phyloP scores from a whole-genome alignment of 805 yeast species.

The Torulaspora franciscae region DNA sequence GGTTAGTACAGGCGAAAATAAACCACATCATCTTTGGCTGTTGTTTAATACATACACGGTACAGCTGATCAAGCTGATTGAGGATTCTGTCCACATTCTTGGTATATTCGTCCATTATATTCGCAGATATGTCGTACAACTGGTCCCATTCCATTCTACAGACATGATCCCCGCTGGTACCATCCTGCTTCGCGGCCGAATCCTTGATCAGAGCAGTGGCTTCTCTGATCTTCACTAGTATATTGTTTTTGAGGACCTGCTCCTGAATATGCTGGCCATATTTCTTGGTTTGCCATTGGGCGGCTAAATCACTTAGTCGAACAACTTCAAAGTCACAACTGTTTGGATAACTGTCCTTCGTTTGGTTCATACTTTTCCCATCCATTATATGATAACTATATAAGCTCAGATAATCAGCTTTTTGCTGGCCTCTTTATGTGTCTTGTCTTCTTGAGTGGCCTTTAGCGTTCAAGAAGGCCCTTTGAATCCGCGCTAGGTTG shows the following conservation, averaged over 20 bases:
- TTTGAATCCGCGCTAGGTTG: conserved; percentile 27
- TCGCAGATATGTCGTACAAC: conserved; percentile 29
- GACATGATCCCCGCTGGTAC: conserved; percentile 3
- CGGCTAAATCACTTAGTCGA: conserved; percentile 20
- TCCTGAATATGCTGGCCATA: conserved; percentile 12
- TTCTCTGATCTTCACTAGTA: conserved; percentile 17
- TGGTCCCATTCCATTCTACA: conserved; percentile 31
- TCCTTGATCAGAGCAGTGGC: conserved; percentile 16
- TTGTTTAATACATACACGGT: conserved; percentile 20
- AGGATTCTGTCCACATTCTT: conserved; percentile 25
- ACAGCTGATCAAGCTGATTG: conserved; percentile 22
- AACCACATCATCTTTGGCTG: background rate
- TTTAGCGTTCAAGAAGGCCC: conserved; percentile 24
- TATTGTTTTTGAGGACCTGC: conserved; percentile 17
- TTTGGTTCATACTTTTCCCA: background rate
- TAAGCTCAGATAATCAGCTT: background rate
- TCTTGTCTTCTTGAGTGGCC: background rate
- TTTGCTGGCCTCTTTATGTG: background rate
- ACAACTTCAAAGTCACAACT: background rate
- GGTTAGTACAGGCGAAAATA: conserved; percentile 6
- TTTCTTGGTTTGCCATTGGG: conserved; percentile 25
- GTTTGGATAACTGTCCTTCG: background rate
- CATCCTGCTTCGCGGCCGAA: conserved; percentile 6
- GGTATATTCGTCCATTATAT: conserved; percentile 31
- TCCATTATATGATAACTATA: background rate